Base-by-base conservation (phyloP, 306 rosid genomes). In the Casuarina cunninghamiana region DNA sequence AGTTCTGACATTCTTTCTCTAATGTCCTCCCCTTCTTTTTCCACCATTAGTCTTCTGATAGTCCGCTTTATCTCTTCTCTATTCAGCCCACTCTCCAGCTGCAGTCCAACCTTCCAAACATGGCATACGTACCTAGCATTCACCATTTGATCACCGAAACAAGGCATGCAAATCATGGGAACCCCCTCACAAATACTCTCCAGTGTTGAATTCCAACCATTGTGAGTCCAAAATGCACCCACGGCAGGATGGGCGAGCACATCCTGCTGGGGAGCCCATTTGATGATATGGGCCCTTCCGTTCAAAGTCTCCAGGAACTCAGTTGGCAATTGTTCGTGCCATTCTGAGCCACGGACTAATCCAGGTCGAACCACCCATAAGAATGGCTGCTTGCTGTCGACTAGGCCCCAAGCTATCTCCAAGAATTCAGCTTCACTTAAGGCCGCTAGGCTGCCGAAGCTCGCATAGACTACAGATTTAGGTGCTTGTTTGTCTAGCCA, bases 201-300 rank as follows among this genome's bases (percentile, higher is more conserved):
- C 60, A 90, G 57, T 0, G 89, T 89, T 38, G 93, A 92, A 66
- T 92, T 93, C 97, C 93, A 90, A 42, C 93, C 93, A 45, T 70
- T 66, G 42, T 89, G 91, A 54, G 90, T 90, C 93, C 87, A 90
- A 83, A 93, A 90, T 54, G 88, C 88, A 10, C 93, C 90, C 3
- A 90, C 74, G 0, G 88, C 72, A 0, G 71, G 73, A 75, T 93
- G 92, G 4, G 85, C 87, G 71, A 90, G 41, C 70, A 93, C 94
- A 70, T 88, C 87, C 58, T 58, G 81, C 55, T 93, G 93, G 26
- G 94, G 96, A 37, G 93, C 93, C 97, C 96, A 90, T 79, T 91
- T 88, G 35, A 89, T 89, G 45, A 90, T 78, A 77, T 69, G 75
- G 1, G 89, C 90, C 50, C 82, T 82, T 49, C 82, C 91, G 45